Evolutionary conservation across 495 filamentous ascomycete genomes (phyloP), one percentile per base, ranked within the genome.

Genomic region (Beverwykella pulmonaria): DNA sequence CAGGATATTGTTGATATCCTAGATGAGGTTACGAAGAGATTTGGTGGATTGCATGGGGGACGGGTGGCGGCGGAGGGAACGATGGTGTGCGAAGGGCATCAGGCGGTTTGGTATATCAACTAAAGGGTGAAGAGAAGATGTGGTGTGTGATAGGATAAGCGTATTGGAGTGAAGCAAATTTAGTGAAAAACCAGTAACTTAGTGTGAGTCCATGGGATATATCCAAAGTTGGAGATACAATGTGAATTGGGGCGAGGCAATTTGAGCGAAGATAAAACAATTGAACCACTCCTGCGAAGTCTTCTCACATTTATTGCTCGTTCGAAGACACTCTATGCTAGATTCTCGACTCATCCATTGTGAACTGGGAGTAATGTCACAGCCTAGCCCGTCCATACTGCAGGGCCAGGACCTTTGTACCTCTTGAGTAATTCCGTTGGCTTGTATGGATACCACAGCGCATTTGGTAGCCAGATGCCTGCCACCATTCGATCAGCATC

Each of bases 381-480:
- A n/a, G 12, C 44, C 49, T 34, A 60, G 6, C 57, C 57, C 2
- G 57, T 60, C 57, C 57, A 60, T 17, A 60, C 57, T 22, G 14
- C 39, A 10, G 57, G 57, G 17, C 57, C 57, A 27, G 57, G 19
- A 27, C 57, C 57, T 26, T 60, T 39, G n/a, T 27, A 60, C 29
- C 49, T 47, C 57, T 60, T 60, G 15, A 60, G 57, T 25, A 10
- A 22, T 15, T 60, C 57, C 36, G 20, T 46, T 2, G 57, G 57
- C 20, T 60, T 39, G 10, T 60, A 29, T 17, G 57, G 57, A 26
- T 49, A 3, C 1, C 8, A 22, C 57, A 60, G 15, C 2, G 57
- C 57, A 9, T 34, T 47, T 3, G 57, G 57, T 22, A 60, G 41
- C 57, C 57, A 60, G 20, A 60, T 60, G 9, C 57, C 57, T 60